These are phyloP conservation scores for Daldinia loculata DNA, from an alignment of 495 filamentous ascomycete genomes.

Conservation along the genomic window DNA sequence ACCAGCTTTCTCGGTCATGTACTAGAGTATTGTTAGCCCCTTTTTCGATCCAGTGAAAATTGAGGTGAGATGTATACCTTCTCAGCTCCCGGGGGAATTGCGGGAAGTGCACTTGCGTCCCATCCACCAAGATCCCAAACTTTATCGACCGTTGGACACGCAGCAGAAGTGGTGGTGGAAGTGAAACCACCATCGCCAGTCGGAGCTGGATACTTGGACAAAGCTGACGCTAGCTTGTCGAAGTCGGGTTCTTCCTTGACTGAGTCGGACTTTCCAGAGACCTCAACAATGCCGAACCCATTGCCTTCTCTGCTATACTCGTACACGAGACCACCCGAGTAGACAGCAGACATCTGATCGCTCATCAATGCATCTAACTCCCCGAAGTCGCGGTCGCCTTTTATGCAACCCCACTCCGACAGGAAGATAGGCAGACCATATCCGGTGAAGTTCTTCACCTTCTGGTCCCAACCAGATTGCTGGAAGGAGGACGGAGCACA, in stretches of 20 bases:
- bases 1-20: conserved; percentile 78
- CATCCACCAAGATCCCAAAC: conserved; percentile 73
- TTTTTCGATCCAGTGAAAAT: background rate
- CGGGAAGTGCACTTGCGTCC: conserved; percentile 69
- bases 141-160: conserved; percentile 73
- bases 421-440: conserved; percentile 95
- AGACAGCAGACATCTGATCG: conserved; percentile 85
- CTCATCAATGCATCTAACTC: conserved; percentile 85
- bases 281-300: conserved; percentile 79
- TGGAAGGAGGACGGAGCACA: conserved; percentile 80
- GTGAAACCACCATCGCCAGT: conserved; percentile 81
- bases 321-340: conserved; percentile 95
- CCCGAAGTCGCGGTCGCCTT: conserved; percentile 78
- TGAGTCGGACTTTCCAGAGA: conserved; percentile 60
- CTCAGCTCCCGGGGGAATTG: conserved; percentile 72
- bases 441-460: conserved; percentile 88
- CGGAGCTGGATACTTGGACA: conserved; percentile 70
- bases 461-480: conserved; percentile 85
- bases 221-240: conserved; percentile 69
- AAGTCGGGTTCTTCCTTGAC: conserved; percentile 67
- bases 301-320: conserved; percentile 86
- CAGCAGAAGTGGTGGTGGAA: conserved; percentile 65
- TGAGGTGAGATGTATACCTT: conserved; percentile 39
- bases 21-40: conserved; percentile 55
- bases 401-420: conserved; percentile 91